A percentile compares a stretch with the other conserved stretches of the same genome.
These are phyloP conservation scores for Trichophyton rubrum DNA, from an alignment of 2,329 filamentous ascomycete genomes.

Conservation along the genomic window DNA sequence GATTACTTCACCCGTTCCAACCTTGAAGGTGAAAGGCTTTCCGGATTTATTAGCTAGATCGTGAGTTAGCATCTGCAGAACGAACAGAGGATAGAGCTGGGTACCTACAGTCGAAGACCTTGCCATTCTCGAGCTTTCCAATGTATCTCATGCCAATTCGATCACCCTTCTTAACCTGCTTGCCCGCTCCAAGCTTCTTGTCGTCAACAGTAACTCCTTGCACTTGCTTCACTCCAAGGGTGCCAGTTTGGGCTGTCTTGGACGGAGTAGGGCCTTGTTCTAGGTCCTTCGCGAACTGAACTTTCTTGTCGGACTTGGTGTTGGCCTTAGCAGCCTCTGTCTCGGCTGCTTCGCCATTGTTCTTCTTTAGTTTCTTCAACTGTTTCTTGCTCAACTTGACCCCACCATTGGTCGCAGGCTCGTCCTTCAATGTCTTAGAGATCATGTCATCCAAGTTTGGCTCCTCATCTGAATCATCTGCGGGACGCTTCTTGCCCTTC, in stretches of 20 bases:
- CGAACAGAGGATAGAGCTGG: neutral
- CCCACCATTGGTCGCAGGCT: conserved; percentile 36
- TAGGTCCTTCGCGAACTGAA: conserved; percentile 97
- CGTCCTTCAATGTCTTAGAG: conserved; percentile 52
- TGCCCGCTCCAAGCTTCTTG: conserved; percentile 79
- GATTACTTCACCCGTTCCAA: conserved; percentile 90
- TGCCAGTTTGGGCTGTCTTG: conserved; percentile 45
- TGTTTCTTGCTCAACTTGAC: conserved; percentile 88
- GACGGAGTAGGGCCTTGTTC: conserved; percentile 79
- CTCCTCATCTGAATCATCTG: conserved; percentile 59
- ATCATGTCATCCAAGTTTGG: conserved; percentile 69
- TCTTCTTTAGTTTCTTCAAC: conserved; percentile 97
- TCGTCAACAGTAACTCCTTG: conserved; percentile 89
- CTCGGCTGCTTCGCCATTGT: conserved; percentile 74
- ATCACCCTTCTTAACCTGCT: conserved; percentile 78
- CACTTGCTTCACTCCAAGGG: conserved; percentile 62
- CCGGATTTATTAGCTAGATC: conserved; percentile 88
- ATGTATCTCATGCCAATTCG: conserved; percentile 93
- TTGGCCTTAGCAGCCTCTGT: conserved; percentile 38
- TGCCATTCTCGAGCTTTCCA: conserved; percentile 86
- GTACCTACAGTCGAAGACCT: conserved; percentile 79
- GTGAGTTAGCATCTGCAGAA: conserved; percentile 6
- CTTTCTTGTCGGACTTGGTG: conserved; percentile 72
- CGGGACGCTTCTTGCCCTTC: conserved; percentile 69
- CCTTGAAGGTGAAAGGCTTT: conserved; percentile 92